Conservation (phyloP, 2,329 filamentous ascomycete species). For the Fulvia fulva region DNA sequence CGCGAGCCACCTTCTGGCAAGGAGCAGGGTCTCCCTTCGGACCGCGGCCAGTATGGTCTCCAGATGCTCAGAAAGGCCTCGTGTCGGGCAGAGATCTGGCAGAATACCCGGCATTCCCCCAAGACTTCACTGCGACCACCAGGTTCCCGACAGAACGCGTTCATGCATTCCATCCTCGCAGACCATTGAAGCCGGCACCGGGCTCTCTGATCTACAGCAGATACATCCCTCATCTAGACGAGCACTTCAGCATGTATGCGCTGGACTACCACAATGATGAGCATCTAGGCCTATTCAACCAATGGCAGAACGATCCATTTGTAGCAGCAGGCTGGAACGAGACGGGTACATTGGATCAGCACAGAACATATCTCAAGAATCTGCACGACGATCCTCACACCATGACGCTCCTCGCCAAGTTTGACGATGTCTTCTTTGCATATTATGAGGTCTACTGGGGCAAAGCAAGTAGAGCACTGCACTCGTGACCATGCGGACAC, state of each 20-base stretch:
- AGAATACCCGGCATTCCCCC: slow-evolving; percentile 41
- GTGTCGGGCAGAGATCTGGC: slow-evolving; percentile 20
- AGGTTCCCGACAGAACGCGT: slow-evolving; percentile 46
- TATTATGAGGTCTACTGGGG: slow-evolving; percentile 83
- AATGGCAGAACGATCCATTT: slow-evolving; percentile 79
- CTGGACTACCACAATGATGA: slow-evolving; percentile 62
- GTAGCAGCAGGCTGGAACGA: slow-evolving; percentile 78
- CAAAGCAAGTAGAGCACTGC: slow-evolving; percentile 41
- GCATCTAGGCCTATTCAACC: slow-evolving; percentile 69
- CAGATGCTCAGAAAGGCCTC: slow-evolving; percentile 17
- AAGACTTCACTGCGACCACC: slow-evolving; percentile 46
- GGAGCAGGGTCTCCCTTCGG: slow-evolving; percentile 42
- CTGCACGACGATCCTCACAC: slow-evolving; percentile 69
- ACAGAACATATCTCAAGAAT: slow-evolving; percentile 65
- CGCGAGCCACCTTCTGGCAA: slow-evolving; percentile 49
- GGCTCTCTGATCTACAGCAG: slow-evolving; percentile 72
- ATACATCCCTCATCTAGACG: slow-evolving; percentile 69
- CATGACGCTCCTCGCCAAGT: slow-evolving; percentile 65
- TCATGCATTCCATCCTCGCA: slow-evolving; percentile 65
- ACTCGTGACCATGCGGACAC: not conserved
- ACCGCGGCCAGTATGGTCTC: slow-evolving; percentile 37
- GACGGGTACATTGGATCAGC: slow-evolving; percentile 70
- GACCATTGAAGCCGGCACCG: slow-evolving; percentile 66
- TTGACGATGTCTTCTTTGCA: slow-evolving; percentile 66
- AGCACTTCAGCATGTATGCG: slow-evolving; percentile 74